phyloP scores from a whole-genome alignment of 2,329 filamentous ascomycete species.

The Neofusicoccum laricinum region DNA sequence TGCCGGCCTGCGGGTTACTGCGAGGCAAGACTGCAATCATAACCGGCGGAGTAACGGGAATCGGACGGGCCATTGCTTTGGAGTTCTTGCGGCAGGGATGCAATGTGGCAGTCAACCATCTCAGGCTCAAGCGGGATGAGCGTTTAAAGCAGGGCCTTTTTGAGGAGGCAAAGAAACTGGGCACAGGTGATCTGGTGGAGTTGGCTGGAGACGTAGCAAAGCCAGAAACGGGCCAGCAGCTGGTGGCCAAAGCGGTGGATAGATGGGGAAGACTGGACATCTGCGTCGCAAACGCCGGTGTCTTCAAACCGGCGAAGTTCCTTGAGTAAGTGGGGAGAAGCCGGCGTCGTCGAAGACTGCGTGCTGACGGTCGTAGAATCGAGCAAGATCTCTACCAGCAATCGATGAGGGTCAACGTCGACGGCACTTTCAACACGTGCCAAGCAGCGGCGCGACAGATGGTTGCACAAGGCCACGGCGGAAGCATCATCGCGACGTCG shows the following conservation, averaged over 20 bases:
- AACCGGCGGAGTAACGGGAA: background rate
- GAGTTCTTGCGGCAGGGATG: background rate
- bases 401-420: background rate
- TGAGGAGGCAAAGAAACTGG: background rate
- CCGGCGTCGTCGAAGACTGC: background rate
- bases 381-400: background rate
- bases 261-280: background rate
- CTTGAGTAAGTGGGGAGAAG: background rate
- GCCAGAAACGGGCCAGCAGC: background rate
- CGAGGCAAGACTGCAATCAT: background rate
- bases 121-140: background rate
- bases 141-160: background rate
- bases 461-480: background rate
- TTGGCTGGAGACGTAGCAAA: background rate
- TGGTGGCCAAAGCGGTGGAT: background rate
- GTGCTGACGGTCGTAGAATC: background rate
- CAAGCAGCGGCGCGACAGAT: background rate
- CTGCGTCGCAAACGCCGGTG: background rate
- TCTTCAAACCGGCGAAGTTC: background rate
- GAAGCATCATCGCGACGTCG: background rate
- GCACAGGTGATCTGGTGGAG: background rate
- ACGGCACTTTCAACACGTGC: background rate
- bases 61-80: background rate
- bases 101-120: background rate
- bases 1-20: conserved; percentile 28